Conservation (phyloP, 495 filamentous ascomycete species). For the Trypethelium eluteriae region DNA sequence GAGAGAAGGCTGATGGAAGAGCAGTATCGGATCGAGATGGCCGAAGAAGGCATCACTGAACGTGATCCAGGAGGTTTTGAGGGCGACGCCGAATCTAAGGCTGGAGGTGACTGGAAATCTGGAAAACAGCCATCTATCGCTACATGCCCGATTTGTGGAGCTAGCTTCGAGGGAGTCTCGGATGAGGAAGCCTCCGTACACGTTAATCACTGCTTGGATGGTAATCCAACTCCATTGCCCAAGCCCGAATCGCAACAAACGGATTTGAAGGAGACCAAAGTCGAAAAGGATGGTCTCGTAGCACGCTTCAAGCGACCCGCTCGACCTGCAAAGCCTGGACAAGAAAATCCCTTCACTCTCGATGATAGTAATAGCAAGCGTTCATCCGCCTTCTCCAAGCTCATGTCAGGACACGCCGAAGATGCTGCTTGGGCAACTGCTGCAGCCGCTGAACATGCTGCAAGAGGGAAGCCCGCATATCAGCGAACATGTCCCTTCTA, state of each 20-base stretch:
- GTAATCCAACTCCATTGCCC: slow-evolving; percentile 52
- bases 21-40: slow-evolving; percentile 51
- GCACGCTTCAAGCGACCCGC: slow-evolving; percentile 58
- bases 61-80: slow-evolving; percentile 30
- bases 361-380: slow-evolving; percentile 33
- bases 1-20: slow-evolving; percentile 57
- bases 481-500: slow-evolving; percentile 93
- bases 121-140: slow-evolving; percentile 3
- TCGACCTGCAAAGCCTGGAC: slow-evolving; percentile 60
- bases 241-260: slow-evolving; percentile 1
- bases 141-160: slow-evolving; percentile 74
- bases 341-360: slow-evolving; percentile 62
- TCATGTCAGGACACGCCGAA: slow-evolving; percentile 88
- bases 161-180: slow-evolving; percentile 50
- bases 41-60: slow-evolving; percentile 40
- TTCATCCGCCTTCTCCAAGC: slow-evolving; percentile 72
- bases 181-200: slow-evolving; percentile 56
- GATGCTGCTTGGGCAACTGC: slow-evolving; percentile 83
- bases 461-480: slow-evolving; percentile 82
- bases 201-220: slow-evolving; percentile 91
- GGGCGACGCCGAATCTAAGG: slow-evolving; percentile 28
- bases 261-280: slow-evolving; percentile 12
- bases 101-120: slow-evolving; percentile 20
- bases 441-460: slow-evolving; percentile 66
- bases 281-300: slow-evolving; percentile 35